Percentiles rank a stretch among this genome's conserved stretches.
These are phyloP conservation scores for Gracilaria domingensis DNA, from an alignment of 23 red algal genomes.

Conservation along the genomic window DNA sequence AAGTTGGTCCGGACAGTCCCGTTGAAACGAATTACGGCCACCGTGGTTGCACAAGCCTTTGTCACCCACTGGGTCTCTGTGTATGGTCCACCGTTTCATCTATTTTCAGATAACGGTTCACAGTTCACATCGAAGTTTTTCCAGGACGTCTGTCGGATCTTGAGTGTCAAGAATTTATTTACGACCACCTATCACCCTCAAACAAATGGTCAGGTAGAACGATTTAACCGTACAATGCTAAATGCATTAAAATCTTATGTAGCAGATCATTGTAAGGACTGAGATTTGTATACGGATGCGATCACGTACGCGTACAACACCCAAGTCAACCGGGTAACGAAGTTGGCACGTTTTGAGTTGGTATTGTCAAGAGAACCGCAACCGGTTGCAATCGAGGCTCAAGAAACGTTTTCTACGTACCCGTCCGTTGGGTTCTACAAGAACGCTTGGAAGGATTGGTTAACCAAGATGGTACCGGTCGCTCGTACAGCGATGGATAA, in stretches of 20 bases:
- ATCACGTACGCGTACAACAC: constrained; percentile 22
- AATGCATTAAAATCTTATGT: neutral
- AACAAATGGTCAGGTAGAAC: constrained; percentile 44
- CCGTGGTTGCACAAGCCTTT: constrained; percentile 3
- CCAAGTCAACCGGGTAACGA: neutral
- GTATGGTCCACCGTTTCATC: neutral
- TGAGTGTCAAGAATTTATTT: constrained; percentile 11
- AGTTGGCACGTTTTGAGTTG: neutral
- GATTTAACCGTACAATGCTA: constrained; percentile 10
- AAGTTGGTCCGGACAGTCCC: constrained; percentile 40
- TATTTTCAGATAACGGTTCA: constrained; percentile 34
- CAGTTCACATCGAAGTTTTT: constrained; percentile 57
- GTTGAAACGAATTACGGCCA: constrained; percentile 6
- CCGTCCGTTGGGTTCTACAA: neutral
- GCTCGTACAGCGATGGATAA: neutral
- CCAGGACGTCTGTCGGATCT: constrained; percentile 27
- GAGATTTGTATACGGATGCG: constrained; percentile 3
- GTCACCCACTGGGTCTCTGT: constrained; percentile 21
- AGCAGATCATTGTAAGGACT: neutral
- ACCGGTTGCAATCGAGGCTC: neutral
- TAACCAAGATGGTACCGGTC: constrained; percentile 11
- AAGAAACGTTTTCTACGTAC: neutral
- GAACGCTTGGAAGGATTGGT: neutral
- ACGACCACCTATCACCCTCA: constrained; percentile 17
- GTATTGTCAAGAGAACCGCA: neutral